Evolutionary conservation across 202 grass and related monocot species (phyloP), one percentile per base, ranked within the genome.

Genomic region (Alloteropsis angusta): DNA sequence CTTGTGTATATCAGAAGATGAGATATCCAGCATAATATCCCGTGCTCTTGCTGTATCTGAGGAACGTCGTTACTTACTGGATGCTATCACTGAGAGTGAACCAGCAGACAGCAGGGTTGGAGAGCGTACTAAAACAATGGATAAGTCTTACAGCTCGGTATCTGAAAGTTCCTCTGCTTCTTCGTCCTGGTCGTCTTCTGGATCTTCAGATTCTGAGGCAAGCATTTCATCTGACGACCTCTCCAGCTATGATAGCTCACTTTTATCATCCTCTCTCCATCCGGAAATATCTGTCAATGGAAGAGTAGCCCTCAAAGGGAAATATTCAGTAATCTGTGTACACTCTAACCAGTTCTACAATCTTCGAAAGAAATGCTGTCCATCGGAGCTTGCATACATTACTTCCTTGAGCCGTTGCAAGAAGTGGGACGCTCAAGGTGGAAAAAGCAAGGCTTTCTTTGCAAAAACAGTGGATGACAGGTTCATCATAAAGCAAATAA

Each of bases 401-500:
- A 76, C 79, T 83, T 99, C 96, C 30, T 74, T 99, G 74, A 92
- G 87, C 84, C 90, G 90, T 63, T 91, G 92, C 71, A 96, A 91
- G 78, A 99, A 91, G 61, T 99, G 96, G 96, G 86, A 99, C 89
- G 96, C 90, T 85, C 92, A 93, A 86, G 92, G 96, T 57, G 96
- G 96, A 84, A 96, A 99, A 84, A 93, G 86, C 60, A 99, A 91
- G 65, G 90, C 92, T 37, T 83, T 89, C 76, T 99, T 99, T 83
- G 96, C 92, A 72, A 99, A 99, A 82, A 88, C 96, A 46, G 60
- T 85, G 60, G 96, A 99, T 90, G 96, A 96, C 9, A 85, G 96
- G 69, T 93, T 96, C 55, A 93, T 99, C 72, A 99, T 99, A 78
- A 99, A 99, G 79, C 90, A 99, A 84, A 99, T 99, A 47, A 99